Conservation (phyloP, 2,329 filamentous ascomycete species). For the Microdochium bolleyi region DNA sequence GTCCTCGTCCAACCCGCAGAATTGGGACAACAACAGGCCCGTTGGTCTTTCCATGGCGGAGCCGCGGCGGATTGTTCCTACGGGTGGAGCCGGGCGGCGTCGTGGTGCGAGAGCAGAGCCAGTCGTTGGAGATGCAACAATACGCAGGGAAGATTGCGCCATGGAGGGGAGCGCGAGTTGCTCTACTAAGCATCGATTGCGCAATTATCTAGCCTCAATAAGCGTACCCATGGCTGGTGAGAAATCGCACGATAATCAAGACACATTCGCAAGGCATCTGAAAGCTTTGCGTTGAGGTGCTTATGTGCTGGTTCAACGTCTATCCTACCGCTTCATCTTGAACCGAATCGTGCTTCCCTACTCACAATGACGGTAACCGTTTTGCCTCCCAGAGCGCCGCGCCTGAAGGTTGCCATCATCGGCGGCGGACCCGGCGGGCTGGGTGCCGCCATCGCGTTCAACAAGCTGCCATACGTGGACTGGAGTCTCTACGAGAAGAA, state of each 20-base stretch:
- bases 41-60: too few relatives aligned
- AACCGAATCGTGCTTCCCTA: neutral
- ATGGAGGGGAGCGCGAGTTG: neutral
- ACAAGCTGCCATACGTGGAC: constrained; percentile 28
- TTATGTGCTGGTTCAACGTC: neutral
- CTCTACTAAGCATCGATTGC: neutral
- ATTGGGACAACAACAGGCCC: too few relatives aligned
- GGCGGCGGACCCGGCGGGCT: constrained; percentile 19
- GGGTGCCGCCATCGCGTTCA: constrained; percentile 35
- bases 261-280: neutral
- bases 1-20: too few relatives aligned
- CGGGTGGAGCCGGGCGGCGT: neutral
- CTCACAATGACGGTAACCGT: neutral
- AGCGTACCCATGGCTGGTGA: neutral
- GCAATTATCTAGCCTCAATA: neutral
- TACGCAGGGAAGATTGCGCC: neutral
- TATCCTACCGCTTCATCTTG: neutral
- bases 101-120: neutral
- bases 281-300: neutral
- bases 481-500: constrained; percentile 37
- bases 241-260: neutral
- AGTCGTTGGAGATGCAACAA: neutral
- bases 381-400: neutral
- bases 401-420: constrained; percentile 13
- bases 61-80: neutral